A percentile compares a stretch with the other conserved stretches of the same genome.
Conservation (phyloP, 163 green algal species). For the Scenedesmus sp. region DNA sequence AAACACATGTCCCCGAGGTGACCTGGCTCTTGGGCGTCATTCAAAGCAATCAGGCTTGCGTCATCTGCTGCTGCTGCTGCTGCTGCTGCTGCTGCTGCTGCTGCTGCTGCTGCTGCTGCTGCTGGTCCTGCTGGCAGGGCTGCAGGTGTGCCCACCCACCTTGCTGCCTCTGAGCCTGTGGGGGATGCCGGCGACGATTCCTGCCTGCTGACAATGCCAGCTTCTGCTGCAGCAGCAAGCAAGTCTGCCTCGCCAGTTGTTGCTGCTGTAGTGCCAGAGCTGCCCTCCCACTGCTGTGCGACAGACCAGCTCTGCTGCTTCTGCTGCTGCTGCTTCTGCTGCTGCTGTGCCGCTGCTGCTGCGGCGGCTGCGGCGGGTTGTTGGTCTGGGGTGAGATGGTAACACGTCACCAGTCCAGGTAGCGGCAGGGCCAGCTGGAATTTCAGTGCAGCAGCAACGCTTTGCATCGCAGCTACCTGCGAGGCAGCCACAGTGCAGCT, state of each 20-base stretch:
- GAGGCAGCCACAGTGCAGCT: conserved; percentile 69
- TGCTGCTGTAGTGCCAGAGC: neutral
- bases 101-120: neutral
- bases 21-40: neutral
- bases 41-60: neutral
- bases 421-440: conserved; percentile 28
- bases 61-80: neutral
- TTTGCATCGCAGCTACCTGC: neutral
- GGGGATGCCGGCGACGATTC: neutral
- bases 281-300: neutral
- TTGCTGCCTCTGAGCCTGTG: neutral
- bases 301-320: neutral
- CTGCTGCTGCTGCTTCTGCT: conserved; percentile 13
- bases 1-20: neutral
- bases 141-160: conserved; percentile 17
- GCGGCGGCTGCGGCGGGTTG: neutral
- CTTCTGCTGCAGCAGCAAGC: neutral
- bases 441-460: neutral
- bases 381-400: neutral
- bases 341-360: conserved; percentile 15
- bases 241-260: neutral
- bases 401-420: neutral
- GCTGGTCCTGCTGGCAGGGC: neutral
- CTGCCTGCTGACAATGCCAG: neutral
- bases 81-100: neutral